Conservation (phyloP, 441 rosid genomes). For the Metrosideros polymorpha region DNA sequence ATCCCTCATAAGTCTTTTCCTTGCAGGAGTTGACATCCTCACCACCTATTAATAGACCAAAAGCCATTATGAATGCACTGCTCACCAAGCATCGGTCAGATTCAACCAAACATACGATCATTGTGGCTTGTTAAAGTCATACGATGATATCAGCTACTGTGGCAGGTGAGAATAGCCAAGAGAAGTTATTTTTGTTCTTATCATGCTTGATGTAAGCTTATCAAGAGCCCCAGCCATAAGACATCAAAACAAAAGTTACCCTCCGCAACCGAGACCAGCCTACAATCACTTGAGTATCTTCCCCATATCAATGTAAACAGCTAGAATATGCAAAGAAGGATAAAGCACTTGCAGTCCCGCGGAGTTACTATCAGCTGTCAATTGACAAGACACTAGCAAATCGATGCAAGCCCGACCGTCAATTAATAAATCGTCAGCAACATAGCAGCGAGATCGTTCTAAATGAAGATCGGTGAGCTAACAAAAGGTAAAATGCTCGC, state of each 20-base stretch:
- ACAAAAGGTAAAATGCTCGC: background rate
- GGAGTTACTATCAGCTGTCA: background rate
- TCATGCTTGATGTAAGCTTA: background rate
- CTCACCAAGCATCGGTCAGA: background rate
- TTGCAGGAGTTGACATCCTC: constrained; percentile 49
- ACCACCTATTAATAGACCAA: background rate
- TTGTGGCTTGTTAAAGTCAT: background rate
- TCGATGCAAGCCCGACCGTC: background rate
- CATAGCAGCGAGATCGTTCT: background rate
- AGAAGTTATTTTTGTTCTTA: background rate
- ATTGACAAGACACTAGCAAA: background rate
- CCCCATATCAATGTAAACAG: background rate
- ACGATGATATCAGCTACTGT: background rate
- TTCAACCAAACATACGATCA: background rate
- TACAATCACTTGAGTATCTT: background rate
- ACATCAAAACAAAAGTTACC: background rate
- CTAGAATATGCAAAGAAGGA: background rate
- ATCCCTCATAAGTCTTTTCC: constrained; percentile 71
- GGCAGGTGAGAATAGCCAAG: background rate
- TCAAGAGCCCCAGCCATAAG: background rate
- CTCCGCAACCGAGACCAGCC: background rate
- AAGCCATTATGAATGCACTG: background rate
- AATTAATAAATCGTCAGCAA: background rate
- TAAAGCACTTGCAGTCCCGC: background rate
- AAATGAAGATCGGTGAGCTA: background rate